phyloP scores from a whole-genome alignment of 75 land plant species.

The Isoetes taiwanensis region DNA sequence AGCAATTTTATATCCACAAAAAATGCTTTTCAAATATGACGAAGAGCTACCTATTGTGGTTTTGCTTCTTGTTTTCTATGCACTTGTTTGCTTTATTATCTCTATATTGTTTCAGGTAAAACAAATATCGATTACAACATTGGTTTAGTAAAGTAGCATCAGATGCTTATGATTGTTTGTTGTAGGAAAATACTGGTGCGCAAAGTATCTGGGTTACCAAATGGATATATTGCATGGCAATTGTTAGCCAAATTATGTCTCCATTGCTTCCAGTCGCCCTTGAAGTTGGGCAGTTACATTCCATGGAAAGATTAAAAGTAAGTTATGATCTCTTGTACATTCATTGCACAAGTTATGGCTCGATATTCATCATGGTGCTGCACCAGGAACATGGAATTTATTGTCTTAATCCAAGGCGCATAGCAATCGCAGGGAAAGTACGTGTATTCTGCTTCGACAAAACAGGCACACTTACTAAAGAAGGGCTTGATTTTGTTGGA shows the following conservation, averaged over 20 bases:
- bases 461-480: constrained; percentile 32
- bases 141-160: too few species aligned
- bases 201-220: constrained; percentile 31
- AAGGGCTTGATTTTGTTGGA: constrained; percentile 32
- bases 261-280: constrained; percentile 35
- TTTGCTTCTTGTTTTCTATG: constrained; percentile 21
- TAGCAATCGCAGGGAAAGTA: constrained; percentile 33
- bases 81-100: constrained; percentile 21
- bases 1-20: constrained; percentile 27
- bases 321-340: too few species aligned
- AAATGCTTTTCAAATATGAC: constrained; percentile 34
- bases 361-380: too few species aligned
- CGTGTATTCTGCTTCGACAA: constrained; percentile 32
- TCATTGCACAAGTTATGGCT: too few species aligned
- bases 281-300: constrained; percentile 32
- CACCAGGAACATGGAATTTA: constrained; percentile 26
- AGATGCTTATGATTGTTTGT: too few species aligned
- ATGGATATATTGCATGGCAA: constrained; percentile 35
- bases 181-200: constrained; percentile 22
- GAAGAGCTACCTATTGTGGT: constrained; percentile 33
- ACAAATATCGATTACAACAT: too few species aligned
- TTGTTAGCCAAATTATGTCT: constrained; percentile 29
- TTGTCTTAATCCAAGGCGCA: constrained; percentile 34
- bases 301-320: constrained; percentile 32
- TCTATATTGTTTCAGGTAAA: constrained; percentile 26